Conservation (phyloP, 306 rosid genomes). For the Cercis canadensis region DNA sequence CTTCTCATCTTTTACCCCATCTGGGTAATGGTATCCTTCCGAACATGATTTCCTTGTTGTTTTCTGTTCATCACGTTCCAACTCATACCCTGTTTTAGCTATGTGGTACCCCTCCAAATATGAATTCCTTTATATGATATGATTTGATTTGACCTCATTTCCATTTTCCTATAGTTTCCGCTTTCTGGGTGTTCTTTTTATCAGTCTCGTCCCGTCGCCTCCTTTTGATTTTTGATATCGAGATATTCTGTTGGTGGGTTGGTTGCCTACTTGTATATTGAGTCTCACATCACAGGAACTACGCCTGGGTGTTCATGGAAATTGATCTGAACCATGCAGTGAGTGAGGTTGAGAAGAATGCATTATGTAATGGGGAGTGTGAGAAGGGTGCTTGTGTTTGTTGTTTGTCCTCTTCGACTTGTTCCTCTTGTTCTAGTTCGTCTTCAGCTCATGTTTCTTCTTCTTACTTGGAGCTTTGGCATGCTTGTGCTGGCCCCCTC, state of each 20-base stretch:
- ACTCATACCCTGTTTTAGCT: slow-evolving; percentile 47
- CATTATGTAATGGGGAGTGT: slow-evolving; percentile 67
- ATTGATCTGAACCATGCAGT: slow-evolving; percentile 95
- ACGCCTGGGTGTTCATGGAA: slow-evolving; percentile 79
- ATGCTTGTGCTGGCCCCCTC: slow-evolving; percentile 99
- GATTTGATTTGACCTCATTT: slow-evolving; percentile 59
- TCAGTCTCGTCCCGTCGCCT: slow-evolving; percentile 30
- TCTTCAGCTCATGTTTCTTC: slow-evolving; percentile 61
- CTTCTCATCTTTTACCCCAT: slow-evolving; percentile 34
- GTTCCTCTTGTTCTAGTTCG: slow-evolving; percentile 71
- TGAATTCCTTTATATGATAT: slow-evolving; percentile 60
- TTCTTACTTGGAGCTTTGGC: slow-evolving; percentile 93
- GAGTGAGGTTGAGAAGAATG: slow-evolving; percentile 74
- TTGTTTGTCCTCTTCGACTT: slow-evolving; percentile 72
- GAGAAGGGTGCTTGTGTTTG: slow-evolving; percentile 60
- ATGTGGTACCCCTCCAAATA: slow-evolving; percentile 58
- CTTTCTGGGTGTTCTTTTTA: slow-evolving; percentile 50
- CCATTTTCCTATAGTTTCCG: slow-evolving; percentile 47
- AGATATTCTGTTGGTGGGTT: slow-evolving; percentile 34
- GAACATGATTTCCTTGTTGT: slow-evolving; percentile 51
- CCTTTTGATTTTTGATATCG: slow-evolving; percentile 29
- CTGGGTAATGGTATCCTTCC: slow-evolving; percentile 35
- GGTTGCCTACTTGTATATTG: slow-evolving; percentile 37
- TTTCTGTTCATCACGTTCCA: slow-evolving; percentile 51
- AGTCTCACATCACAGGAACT: slow-evolving; percentile 41